These are phyloP conservation scores for Saturnispora halmiae DNA, from an alignment of 805 yeast species.

Conservation along the genomic window DNA sequence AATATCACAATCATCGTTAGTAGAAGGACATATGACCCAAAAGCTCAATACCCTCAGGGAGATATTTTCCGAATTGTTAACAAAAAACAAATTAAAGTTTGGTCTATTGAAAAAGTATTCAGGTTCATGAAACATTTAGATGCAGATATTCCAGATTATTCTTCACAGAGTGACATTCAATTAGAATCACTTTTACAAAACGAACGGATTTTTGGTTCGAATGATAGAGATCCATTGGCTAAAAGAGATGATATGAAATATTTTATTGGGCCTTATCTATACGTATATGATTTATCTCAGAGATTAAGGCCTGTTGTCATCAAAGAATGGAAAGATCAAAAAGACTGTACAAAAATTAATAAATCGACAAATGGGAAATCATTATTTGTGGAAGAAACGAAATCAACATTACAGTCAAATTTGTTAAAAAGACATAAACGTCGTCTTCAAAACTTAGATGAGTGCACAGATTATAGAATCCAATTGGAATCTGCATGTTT, in stretches of 20 bases:
- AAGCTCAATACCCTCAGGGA: slow-evolving; percentile 35
- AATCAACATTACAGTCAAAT: slow-evolving; percentile 14
- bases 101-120: slow-evolving; percentile 81
- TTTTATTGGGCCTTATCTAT: slow-evolving; percentile 65
- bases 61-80: slow-evolving; percentile 64
- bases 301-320: slow-evolving; percentile 70
- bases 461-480: slow-evolving; percentile 27
- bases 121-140: slow-evolving; percentile 66
- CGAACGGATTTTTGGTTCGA: slow-evolving; percentile 79
- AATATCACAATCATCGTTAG: slow-evolving; percentile 73
- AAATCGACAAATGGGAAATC: slow-evolving; percentile 66
- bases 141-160: slow-evolving; percentile 25
- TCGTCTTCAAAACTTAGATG: slow-evolving; percentile 26
- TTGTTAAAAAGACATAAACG: slow-evolving; percentile 23
- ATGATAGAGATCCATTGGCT: slow-evolving; percentile 82
- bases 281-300: slow-evolving; percentile 73
- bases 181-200: slow-evolving; percentile 63
- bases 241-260: slow-evolving; percentile 77
- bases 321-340: slow-evolving; percentile 61
- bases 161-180: slow-evolving; percentile 17
- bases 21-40: slow-evolving; percentile 40
- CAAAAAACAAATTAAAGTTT: slow-evolving; percentile 60
- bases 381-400: slow-evolving; percentile 63
- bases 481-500: slow-evolving; percentile 24
- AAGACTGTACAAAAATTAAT: slow-evolving; percentile 49